Evolutionary conservation across 228 moss, liverwort and hornwort species (phyloP).

Genomic region (Sphagnum fallax): DNA sequence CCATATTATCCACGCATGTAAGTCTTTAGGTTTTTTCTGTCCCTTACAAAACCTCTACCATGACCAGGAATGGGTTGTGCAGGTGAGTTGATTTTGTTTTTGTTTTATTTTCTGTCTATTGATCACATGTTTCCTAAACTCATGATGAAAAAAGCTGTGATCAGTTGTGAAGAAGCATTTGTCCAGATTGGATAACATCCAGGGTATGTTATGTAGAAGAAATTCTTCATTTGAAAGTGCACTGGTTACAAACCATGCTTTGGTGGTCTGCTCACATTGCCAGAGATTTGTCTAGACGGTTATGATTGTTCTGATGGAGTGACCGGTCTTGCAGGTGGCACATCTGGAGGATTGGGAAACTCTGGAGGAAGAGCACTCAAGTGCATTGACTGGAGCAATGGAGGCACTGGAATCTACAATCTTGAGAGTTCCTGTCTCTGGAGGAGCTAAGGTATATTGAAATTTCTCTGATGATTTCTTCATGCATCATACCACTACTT

Average conservation of each 20-base stretch:
- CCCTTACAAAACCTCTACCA: neutral
- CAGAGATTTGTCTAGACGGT: neutral
- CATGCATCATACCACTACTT: neutral
- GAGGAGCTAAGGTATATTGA: constrained; percentile 74
- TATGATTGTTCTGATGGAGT: neutral
- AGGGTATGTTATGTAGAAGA: neutral
- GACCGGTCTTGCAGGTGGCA: constrained; percentile 40
- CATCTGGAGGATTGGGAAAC: constrained; percentile 80
- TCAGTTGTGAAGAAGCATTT: no score
- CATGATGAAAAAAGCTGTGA: neutral
- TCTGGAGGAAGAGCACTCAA: constrained; percentile 83
- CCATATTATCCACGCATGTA: constrained; percentile 85
- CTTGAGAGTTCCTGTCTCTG: constrained; percentile 92
- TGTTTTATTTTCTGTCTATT: neutral
- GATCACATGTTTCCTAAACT: neutral
- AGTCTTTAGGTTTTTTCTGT: neutral
- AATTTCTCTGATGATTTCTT: neutral
- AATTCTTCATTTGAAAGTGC: neutral
- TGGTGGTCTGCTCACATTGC: neutral
- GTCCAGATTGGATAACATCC: no score
- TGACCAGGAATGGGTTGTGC: neutral
- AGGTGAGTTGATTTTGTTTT: neutral
- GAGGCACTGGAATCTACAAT: constrained; percentile 98
- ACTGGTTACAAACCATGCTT: neutral
- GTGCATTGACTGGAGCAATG: constrained; percentile 82